Percentiles rank a stretch among this genome's conserved stretches.
These are phyloP conservation scores for Kluyveromyces sp. DNA, from an alignment of 1,139 yeast species.

Conservation along the genomic window DNA sequence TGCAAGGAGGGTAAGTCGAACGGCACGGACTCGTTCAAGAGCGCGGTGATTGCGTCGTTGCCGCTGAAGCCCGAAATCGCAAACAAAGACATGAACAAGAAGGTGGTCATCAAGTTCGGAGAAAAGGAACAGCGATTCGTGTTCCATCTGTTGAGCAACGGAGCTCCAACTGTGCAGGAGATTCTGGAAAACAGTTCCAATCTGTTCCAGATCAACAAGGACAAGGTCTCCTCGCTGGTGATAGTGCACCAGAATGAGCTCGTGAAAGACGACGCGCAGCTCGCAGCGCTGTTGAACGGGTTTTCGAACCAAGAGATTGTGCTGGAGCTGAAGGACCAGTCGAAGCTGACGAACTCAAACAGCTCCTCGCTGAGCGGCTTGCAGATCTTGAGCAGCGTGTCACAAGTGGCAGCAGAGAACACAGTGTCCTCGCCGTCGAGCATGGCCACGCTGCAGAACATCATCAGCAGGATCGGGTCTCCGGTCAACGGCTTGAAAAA, in stretches of 20 bases:
- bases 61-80: constrained; percentile 32
- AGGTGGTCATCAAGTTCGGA: constrained; percentile 27
- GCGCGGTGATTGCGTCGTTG: constrained; percentile 23
- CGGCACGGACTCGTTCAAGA: constrained; percentile 10
- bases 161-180: constrained; percentile 30
- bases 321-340: constrained; percentile 21
- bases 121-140: constrained; percentile 27
- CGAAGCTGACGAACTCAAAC: constrained; percentile 7
- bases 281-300: constrained; percentile 25
- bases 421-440: constrained; percentile 9
- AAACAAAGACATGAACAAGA: constrained; percentile 28
- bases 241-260: constrained; percentile 19
- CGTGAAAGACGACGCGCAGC: constrained; percentile 24
- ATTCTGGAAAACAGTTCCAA: constrained; percentile 26
- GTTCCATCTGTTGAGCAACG: constrained; percentile 31
- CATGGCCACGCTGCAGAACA: constrained; percentile 20
- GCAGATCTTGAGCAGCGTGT: constrained; percentile 14
- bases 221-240: constrained; percentile 12
- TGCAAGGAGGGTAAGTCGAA: constrained; percentile 27
- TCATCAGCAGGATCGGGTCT: constrained; percentile 21
- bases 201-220: constrained; percentile 23
- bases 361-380: constrained; percentile 10
- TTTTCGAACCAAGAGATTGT: constrained; percentile 22
- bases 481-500: constrained; percentile 9
- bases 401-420: constrained; percentile 12